Evolutionary conservation across 2,329 filamentous ascomycete species (phyloP).

Genomic region (Periconia macrospinosa): DNA sequence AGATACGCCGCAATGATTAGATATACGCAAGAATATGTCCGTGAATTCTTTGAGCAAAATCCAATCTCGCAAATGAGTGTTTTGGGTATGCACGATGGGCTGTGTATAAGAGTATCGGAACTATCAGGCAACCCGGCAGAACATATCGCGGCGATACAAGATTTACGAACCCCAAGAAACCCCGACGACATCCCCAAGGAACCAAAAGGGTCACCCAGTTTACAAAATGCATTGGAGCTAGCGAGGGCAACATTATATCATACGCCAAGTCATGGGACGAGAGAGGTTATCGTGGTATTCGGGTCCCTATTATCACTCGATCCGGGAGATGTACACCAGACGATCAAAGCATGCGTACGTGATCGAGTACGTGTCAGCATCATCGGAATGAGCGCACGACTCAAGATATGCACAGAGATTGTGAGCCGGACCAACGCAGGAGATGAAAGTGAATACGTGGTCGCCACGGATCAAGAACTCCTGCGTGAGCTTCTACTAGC

Average conservation of each 20-base stretch:
- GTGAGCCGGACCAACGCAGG: conserved; percentile 85
- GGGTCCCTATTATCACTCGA: conserved; percentile 89
- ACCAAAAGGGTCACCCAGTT: conserved; percentile 53
- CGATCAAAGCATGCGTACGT: conserved; percentile 73
- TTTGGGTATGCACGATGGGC: conserved; percentile 88
- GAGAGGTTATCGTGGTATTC: conserved; percentile 89
- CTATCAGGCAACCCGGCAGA: conserved; percentile 90
- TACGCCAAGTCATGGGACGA: conserved; percentile 87
- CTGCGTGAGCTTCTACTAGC: conserved; percentile 87
- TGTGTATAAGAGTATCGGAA: conserved; percentile 83
- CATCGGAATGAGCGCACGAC: conserved; percentile 86
- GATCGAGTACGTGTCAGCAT: conserved; percentile 87
- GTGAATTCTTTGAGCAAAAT: conserved; percentile 97
- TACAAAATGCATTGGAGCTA: conserved; percentile 97
- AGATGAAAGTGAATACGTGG: conserved; percentile 73
- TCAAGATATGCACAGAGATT: conserved; percentile 89
- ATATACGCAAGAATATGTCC: conserved; percentile 84
- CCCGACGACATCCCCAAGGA: conserved; percentile 68
- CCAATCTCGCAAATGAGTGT: conserved; percentile 95
- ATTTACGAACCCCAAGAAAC: conserved; percentile 64
- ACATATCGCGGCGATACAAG: conserved; percentile 76
- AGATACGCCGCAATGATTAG: conserved; percentile 80
- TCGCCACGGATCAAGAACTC: conserved; percentile 85
- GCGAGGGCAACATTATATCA: conserved; percentile 89
- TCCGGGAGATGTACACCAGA: conserved; percentile 92